Evolutionary conservation across 2,329 filamentous ascomycete species (phyloP).

Genomic region (Pezicula neosporulosa): DNA sequence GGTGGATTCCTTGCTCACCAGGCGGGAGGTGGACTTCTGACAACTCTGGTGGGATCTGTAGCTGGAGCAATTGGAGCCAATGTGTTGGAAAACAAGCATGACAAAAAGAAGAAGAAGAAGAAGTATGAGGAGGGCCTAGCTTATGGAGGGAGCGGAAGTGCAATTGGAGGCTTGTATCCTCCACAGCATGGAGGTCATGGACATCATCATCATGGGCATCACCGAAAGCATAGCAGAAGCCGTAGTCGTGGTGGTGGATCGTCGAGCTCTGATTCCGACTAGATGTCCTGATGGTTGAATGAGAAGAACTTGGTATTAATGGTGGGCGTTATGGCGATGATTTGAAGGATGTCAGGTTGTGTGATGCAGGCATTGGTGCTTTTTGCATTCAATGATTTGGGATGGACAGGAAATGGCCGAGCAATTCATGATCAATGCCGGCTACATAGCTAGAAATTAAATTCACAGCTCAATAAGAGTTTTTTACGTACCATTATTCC

Average conservation of each 20-base stretch:
- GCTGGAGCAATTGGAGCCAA: slow-evolving; percentile 55
- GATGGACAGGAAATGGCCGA: no score
- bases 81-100: slow-evolving; percentile 41
- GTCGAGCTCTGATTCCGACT: slow-evolving; percentile 5
- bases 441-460: no score
- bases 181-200: slow-evolving; percentile 7
- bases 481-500: no score
- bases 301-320: neutral
- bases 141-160: slow-evolving; percentile 6
- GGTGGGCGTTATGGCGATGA: neutral
- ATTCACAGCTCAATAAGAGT: no score
- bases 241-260: slow-evolving; percentile 11
- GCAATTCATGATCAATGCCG: no score
- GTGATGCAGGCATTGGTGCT: no score
- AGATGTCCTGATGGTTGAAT: neutral
- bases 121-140: slow-evolving; percentile 10
- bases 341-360: neutral
- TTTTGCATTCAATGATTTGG: no score
- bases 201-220: slow-evolving; percentile 12
- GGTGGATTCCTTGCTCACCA: slow-evolving; percentile 53
- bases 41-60: slow-evolving; percentile 47
- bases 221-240: slow-evolving; percentile 12
- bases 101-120: slow-evolving; percentile 31
- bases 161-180: slow-evolving; percentile 17
- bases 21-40: slow-evolving; percentile 49